Conservation (phyloP, 371 early-diverging fungal genomes). For the Smittium culicis region DNA sequence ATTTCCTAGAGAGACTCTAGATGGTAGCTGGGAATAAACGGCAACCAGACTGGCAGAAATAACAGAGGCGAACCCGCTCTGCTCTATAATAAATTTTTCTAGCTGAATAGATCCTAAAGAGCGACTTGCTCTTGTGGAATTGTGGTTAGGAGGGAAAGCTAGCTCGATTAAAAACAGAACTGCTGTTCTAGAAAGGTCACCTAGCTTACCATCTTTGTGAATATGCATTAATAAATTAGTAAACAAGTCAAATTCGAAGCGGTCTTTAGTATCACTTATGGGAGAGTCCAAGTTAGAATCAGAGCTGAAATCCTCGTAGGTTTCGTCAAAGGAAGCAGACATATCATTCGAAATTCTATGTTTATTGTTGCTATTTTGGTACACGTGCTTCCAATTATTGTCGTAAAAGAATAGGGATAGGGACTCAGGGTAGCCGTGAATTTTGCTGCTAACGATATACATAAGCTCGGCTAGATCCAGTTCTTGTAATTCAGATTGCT, state of each 20-base stretch:
- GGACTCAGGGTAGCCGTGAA: constrained; percentile 74
- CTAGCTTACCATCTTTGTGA: constrained; percentile 71
- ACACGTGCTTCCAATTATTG: constrained; percentile 50
- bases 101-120: constrained; percentile 34
- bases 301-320: constrained; percentile 17
- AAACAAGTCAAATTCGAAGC: constrained; percentile 71
- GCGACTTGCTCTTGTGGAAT: background rate
- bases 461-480: constrained; percentile 75
- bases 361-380: constrained; percentile 23
- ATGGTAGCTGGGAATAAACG: constrained; percentile 80
- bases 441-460: constrained; percentile 78
- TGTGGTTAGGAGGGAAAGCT: constrained; percentile 23
- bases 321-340: constrained; percentile 23
- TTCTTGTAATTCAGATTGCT: constrained; percentile 37
- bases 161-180: constrained; percentile 75
- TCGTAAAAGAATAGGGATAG: constrained; percentile 83
- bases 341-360: constrained; percentile 23
- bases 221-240: constrained; percentile 72
- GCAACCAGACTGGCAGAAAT: constrained; percentile 79
- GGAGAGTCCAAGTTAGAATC: background rate
- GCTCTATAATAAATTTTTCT: constrained; percentile 56
- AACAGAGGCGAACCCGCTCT: constrained; percentile 66
- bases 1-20: constrained; percentile 45
- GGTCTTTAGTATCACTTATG: constrained; percentile 25
- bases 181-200: constrained; percentile 85